Base-by-base conservation (phyloP, 2,329 filamentous ascomycete genomes). In the Epicoccum nigrum region DNA sequence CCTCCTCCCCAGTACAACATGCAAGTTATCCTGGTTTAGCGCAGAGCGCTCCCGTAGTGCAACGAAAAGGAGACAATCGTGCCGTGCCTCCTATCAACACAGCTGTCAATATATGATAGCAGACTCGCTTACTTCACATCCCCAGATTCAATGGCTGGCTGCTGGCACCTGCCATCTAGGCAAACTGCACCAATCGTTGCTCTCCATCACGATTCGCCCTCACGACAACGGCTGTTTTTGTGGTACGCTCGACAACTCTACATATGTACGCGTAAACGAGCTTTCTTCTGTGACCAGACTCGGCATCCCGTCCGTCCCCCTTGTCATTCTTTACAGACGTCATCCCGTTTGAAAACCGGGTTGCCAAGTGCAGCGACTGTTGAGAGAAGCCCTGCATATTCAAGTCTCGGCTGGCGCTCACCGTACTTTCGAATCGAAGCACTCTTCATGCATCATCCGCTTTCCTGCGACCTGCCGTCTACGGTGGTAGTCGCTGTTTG, bases 11-110 rank as follows among this genome's bases (percentile, higher is more conserved):
- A 45, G 51, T 53, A 45, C 44, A 40, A 49, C 45, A 58, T 55
- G 53, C 48, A 56, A 60, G 56, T 61, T 61, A 52, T 61, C 35
- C 40, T 16, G 31, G 34, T 37, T 45, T 49, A 54, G 51, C 51
- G 43, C 16, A 17, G 23, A 35, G 40, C 31, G 40, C 39, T 31
- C 21, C 37, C 53, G 56, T 50, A 45, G 43, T 53, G 49, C 49
- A 52, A 52, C 38, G 43, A 43, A 47, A 43, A 52, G 28, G 49
- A 43, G 39, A 47, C 31, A 47, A 52, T 39, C 49, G 43, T 43
- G 49, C 49, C 38, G 49, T 52, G 43, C 38, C 51, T 51, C 44
- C 39, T 55, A 51, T 52, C 43, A 25, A 25, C 6, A 25, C 23
- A 23, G 9, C n/a, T n/a, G n/a, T n/a, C n/a, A n/a, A n/a, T 33